Base-by-base conservation (phyloP, 139 green algal genomes). In the Coelastrella sp. region DNA sequence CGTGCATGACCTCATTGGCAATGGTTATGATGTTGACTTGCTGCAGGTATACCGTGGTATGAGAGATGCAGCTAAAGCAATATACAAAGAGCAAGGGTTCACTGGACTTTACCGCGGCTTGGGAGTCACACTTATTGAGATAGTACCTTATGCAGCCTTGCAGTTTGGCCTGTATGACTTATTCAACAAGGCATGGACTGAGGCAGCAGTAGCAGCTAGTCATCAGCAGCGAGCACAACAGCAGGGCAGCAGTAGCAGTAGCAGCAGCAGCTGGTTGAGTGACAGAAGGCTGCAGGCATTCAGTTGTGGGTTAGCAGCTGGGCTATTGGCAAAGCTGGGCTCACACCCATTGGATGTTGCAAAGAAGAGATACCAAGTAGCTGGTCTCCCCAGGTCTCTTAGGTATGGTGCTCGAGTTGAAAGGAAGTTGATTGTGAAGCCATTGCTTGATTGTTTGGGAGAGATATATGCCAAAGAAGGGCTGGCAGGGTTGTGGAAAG, bases 291-390 rank as follows among this genome's bases (percentile, higher is more conserved):
- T 92, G 43, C 78, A 88, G 15, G 34, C 40, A 5, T 87, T 92
- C 73, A 45, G 45, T 17, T 92, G 92, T 81, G 87, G 87, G 8
- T 81, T 92, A 63, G 83, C 85, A 17, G 92, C 96, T 35, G 96
- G 96, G 25, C 92, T 92, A 50, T n/a, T 95, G 4, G 94, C 96
- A 75, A 99, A 99, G 87, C 78, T 98, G 53, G 92, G 71, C 11
- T 96, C 93, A 0, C 96, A 99, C 86, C 96, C 96, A 3, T 87
- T 99, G 75, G 97, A 99, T 81, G 96, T 99, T n/a, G 93, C 94
- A 40, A 99, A 99, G 89, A 99, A 99, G 90, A 83, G 97, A 13
- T 98, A 96, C 85, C 97, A 99, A 88, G 93, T 98, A 38, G 92
- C 93, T 7, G 95, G 96, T 0, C 87, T 98, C 60, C 77, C 84